Evolutionary conservation across 2,329 filamentous ascomycete species (phyloP).

Genomic region (Teratosphaeria destructans): DNA sequence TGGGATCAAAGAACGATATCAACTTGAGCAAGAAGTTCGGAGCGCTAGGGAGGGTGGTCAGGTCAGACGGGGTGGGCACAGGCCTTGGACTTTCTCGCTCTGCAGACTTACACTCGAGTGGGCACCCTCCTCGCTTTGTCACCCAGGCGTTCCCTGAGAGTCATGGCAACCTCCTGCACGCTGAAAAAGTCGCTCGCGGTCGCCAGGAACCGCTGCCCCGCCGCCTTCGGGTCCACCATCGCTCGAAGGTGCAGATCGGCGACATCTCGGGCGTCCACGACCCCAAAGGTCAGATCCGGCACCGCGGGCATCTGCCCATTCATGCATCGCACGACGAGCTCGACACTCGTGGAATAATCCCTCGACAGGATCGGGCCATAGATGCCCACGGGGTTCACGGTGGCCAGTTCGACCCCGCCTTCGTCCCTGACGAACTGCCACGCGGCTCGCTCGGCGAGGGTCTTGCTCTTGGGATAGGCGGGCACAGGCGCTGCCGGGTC

Average conservation of each 20-base stretch:
- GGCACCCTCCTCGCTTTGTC: slow-evolving; percentile 4
- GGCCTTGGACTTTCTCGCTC: background rate
- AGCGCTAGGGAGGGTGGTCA: background rate
- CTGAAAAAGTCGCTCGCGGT: slow-evolving; percentile 7
- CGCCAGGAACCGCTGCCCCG: slow-evolving; percentile 17
- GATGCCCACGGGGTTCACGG: slow-evolving; percentile 22
- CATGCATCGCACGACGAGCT: slow-evolving; percentile 18
- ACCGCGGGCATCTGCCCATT: slow-evolving; percentile 22
- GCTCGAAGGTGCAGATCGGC: slow-evolving; percentile 22
- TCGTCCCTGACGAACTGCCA: slow-evolving; percentile 26
- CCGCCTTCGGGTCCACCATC: slow-evolving; percentile 18
- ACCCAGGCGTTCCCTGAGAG: slow-evolving; percentile 13
- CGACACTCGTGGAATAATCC: slow-evolving; percentile 16
- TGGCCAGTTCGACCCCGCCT: slow-evolving; percentile 20
- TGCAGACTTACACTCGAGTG: background rate
- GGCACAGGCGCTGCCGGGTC: slow-evolving; percentile 5
- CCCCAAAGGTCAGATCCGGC: slow-evolving; percentile 16
- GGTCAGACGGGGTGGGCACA: background rate
- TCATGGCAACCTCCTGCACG: slow-evolving; percentile 15
- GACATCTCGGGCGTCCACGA: slow-evolving; percentile 26
- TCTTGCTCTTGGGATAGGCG: slow-evolving; percentile 27
- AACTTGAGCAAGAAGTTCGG: slow-evolving; percentile 17
- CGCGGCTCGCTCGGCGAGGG: slow-evolving; percentile 24
- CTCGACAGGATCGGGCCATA: slow-evolving; percentile 22
- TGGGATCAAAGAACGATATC: slow-evolving; percentile 11